Evolutionary conservation across 2,329 filamentous ascomycete species (phyloP).

Genomic region (Epichloe bromicola): DNA sequence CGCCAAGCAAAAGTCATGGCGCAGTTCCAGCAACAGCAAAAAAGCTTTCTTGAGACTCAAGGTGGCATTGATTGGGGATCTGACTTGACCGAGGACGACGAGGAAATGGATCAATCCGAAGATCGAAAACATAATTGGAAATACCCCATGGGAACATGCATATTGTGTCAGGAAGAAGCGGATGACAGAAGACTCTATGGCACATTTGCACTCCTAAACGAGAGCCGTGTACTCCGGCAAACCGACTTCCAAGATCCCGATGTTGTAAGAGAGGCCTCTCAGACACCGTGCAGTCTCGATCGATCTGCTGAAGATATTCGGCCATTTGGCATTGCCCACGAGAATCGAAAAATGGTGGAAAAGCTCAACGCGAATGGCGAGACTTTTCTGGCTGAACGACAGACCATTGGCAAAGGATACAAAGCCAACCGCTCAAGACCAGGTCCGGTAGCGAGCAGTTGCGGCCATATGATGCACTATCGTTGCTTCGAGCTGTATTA

Average conservation of each 20-base stretch:
- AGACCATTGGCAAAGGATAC: constrained; percentile 83
- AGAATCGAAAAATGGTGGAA: constrained; percentile 66
- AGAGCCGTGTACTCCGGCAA: constrained; percentile 76
- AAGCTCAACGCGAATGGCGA: constrained; percentile 65
- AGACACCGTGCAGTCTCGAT: constrained; percentile 72
- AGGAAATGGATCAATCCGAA: constrained; percentile 42
- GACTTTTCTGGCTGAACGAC: constrained; percentile 58
- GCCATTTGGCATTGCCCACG: constrained; percentile 80
- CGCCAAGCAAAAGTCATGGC: constrained; percentile 93
- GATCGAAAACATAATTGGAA: constrained; percentile 60
- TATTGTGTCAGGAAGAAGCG: constrained; percentile 91
- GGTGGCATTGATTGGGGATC: constrained; percentile 74
- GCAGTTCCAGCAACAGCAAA: constrained; percentile 94
- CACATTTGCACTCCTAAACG: constrained; percentile 78
- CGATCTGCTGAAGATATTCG: constrained; percentile 69
- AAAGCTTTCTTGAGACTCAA: constrained; percentile 84
- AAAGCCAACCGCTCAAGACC: constrained; percentile 50
- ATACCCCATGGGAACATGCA: constrained; percentile 86
- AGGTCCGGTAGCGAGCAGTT: constrained; percentile 79
- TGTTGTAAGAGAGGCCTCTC: constrained; percentile 69
- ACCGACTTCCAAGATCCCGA: constrained; percentile 73
- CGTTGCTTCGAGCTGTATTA: constrained; percentile 89
- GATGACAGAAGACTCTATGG: constrained; percentile 82
- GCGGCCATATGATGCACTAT: constrained; percentile 98
- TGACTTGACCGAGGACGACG: constrained; percentile 64